Conservation (phyloP, 306 rosid species). For the Cucumis cinereus region DNA sequence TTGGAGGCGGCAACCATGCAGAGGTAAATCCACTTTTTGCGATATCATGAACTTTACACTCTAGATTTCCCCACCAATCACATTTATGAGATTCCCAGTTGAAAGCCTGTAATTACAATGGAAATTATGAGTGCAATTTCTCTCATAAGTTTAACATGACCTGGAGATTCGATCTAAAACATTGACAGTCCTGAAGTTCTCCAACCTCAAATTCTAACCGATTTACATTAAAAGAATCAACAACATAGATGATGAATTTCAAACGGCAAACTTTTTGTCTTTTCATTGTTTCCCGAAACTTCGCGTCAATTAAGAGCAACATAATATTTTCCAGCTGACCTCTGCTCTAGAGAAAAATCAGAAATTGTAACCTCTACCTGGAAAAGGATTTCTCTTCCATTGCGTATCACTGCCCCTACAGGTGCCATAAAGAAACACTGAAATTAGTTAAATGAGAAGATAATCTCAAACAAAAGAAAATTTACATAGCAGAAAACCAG, state of each 20-base stretch:
- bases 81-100: constrained; percentile 85
- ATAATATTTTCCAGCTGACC: not conserved
- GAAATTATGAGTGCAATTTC: not conserved
- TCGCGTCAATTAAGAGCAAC: not conserved
- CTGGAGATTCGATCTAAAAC: not conserved
- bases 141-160: not conserved
- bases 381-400: constrained; percentile 70
- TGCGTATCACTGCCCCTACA: constrained; percentile 38
- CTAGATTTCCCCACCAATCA: constrained; percentile 75
- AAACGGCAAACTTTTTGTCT: too few relatives aligned
- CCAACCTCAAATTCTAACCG: too few relatives aligned
- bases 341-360: not conserved
- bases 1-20: constrained; percentile 89
- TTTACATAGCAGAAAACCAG: not conserved
- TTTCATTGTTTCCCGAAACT: too few relatives aligned
- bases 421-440: constrained; percentile 6
- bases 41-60: constrained; percentile 54
- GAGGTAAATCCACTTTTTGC: constrained; percentile 78
- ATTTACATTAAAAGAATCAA: too few relatives aligned
- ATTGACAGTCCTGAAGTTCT: too few relatives aligned
- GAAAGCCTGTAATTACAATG: constrained; percentile 47
- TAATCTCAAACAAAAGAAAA: not conserved
- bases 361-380: constrained; percentile 41
- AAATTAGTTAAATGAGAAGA: not conserved
- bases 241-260: too few relatives aligned